Conservation (phyloP, 2,329 filamentous ascomycete species). For the Ceratocystis harringtonii region DNA sequence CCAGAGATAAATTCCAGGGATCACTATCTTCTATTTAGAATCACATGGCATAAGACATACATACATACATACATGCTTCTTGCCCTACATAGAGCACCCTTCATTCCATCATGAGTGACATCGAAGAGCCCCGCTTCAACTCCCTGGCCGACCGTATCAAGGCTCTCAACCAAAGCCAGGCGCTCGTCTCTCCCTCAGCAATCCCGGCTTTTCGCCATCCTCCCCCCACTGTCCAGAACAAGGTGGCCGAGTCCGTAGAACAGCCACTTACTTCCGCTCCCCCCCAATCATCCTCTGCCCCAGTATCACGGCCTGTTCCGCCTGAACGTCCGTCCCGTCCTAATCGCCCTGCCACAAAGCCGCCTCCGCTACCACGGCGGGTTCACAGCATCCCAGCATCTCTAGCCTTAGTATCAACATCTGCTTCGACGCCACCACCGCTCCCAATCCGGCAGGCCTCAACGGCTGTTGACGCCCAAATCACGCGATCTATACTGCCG, state of each 20-base stretch:
- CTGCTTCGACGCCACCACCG: background rate
- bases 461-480: background rate
- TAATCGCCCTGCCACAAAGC: constrained; percentile 25
- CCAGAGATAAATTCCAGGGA: background rate
- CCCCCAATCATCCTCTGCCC: constrained; percentile 16
- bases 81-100: background rate
- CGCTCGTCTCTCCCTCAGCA: constrained; percentile 27
- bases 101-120: constrained; percentile 35
- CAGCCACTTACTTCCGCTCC: background rate
- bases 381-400: constrained; percentile 16
- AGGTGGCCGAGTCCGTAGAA: background rate
- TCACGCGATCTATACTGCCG: background rate
- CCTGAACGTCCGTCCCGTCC: constrained; percentile 28
- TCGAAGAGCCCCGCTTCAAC: constrained; percentile 46
- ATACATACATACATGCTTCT: background rate
- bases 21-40: background rate
- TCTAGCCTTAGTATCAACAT: background rate
- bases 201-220: constrained; percentile 20
- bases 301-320: constrained; percentile 22
- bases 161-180: constrained; percentile 46
- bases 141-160: constrained; percentile 48
- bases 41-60: background rate
- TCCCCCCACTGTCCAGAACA: constrained; percentile 18
- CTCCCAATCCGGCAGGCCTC: background rate
- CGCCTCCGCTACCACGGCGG: constrained; percentile 23